Conservation (phyloP, 164 flowering plant genomes). For the Vitis amurensis region DNA sequence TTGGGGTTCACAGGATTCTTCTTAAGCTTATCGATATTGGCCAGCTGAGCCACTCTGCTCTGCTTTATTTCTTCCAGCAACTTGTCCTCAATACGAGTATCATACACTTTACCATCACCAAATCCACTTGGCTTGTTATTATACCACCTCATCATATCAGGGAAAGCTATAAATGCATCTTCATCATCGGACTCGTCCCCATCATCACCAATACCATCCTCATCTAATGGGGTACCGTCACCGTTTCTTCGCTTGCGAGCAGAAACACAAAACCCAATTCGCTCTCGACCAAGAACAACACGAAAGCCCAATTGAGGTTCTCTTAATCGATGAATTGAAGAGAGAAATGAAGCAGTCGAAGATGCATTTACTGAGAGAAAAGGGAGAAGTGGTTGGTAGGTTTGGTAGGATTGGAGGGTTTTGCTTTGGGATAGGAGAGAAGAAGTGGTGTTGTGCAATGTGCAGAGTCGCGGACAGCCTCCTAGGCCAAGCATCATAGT, state of each 20-base stretch:
- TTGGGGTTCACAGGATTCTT: constrained; percentile 24
- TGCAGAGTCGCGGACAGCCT: constrained; percentile 9
- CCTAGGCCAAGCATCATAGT: constrained; percentile 16
- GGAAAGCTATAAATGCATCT: constrained; percentile 22
- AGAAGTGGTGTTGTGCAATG: constrained; percentile 1
- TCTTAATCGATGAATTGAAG: constrained; percentile 1
- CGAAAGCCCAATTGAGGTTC: constrained; percentile 15
- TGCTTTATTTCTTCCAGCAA: constrained; percentile 74
- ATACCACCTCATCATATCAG: constrained; percentile 60
- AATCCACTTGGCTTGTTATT: constrained; percentile 75
- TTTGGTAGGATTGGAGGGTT: neutral
- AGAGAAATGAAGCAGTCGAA: neutral
- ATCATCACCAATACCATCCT: constrained; percentile 25
- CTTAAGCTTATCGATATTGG: constrained; percentile 68
- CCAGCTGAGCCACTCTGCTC: constrained; percentile 70
- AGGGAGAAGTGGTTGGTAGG: neutral
- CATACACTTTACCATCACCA: constrained; percentile 83
- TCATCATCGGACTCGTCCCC: constrained; percentile 25
- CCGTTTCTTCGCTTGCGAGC: constrained; percentile 33
- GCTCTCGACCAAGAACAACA: constrained; percentile 14
- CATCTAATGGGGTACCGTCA: constrained; percentile 15
- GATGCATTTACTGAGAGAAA: constrained; percentile 1
- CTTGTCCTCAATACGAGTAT: constrained; percentile 77
- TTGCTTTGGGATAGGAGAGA: constrained; percentile 7
- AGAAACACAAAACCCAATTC: constrained; percentile 25